These are phyloP conservation scores for Ophiocordyceps camponoti-floridani DNA, from an alignment of 2,329 filamentous ascomycete species.

Conservation along the genomic window DNA sequence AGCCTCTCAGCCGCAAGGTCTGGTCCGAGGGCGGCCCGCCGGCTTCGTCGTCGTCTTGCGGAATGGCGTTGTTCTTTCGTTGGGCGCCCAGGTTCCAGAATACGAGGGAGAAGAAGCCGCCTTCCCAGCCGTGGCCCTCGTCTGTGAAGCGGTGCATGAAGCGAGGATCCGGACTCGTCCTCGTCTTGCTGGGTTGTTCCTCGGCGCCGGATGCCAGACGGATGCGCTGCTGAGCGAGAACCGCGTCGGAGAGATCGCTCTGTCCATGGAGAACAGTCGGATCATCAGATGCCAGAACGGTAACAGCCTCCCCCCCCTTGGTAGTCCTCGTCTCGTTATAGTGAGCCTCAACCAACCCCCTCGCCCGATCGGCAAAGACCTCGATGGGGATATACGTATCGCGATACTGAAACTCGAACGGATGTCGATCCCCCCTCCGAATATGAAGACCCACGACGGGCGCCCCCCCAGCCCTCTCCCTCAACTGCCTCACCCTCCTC, in stretches of 20 bases:
- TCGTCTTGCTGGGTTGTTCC: slow-evolving; percentile 15
- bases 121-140: slow-evolving; percentile 70
- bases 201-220: slow-evolving; percentile 49
- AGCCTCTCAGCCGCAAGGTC: slow-evolving; percentile 49
- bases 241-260: slow-evolving; percentile 38
- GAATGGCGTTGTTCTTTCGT: slow-evolving; percentile 19
- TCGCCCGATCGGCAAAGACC: slow-evolving; percentile 43
- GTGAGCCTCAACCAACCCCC: slow-evolving; percentile 31
- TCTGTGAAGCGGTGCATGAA: slow-evolving; percentile 51
- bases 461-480: slow-evolving; percentile 19
- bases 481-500: slow-evolving; percentile 38
- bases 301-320: slow-evolving; percentile 23
- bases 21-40: slow-evolving; percentile 22
- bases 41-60: slow-evolving; percentile 7
- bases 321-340: slow-evolving; percentile 20
- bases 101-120: slow-evolving; percentile 66
- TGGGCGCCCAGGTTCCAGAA: slow-evolving; percentile 58
- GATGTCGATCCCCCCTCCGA: slow-evolving; percentile 63
- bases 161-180: slow-evolving; percentile 16
- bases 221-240: slow-evolving; percentile 59
- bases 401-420: slow-evolving; percentile 58
- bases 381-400: slow-evolving; percentile 63
- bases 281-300: slow-evolving; percentile 64
- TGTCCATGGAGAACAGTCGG: slow-evolving; percentile 54
- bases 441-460: slow-evolving; percentile 54